Base-by-base conservation (phyloP, 805 yeast species). In the Candida broadrunensis region DNA sequence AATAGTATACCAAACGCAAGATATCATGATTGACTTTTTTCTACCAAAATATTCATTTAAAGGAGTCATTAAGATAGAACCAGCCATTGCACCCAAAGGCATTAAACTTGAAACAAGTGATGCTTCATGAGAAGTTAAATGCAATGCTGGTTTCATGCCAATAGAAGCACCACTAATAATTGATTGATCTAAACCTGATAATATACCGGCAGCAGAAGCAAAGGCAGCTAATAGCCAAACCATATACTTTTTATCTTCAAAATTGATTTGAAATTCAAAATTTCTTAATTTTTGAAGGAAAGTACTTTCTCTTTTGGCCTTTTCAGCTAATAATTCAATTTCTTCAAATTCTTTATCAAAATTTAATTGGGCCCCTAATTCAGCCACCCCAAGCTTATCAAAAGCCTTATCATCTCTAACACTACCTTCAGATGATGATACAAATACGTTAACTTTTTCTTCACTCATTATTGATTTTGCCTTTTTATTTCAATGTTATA, bases 1-100 rank as follows among this genome's bases (percentile, higher is more conserved):
- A 34, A 79, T 48, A 15, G 85, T 78, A 59, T 80, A 80, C 64
- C 77, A 70, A 31, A 80, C 46, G 67, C 83, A 78, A 3, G 85
- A 75, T 40, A 77, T 59, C 40, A 79, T 67, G 50, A 81, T 70
- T 8, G 84, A 64, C 43, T 65, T 58, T 47, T 78, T 72, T 56
- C 86, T 72, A 14, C 87, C 86, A 34, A 78, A 61, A 41, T 41
- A 56, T 51, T 77, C 80, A 52, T 73, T 78, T 46, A 77, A 58
- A 3, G 85, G 85, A 2, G 84, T 71, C 70, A 81, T 69, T 42
- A 78, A 52, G 30, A 81, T 63, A 42, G 83, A 75, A 36, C 88
- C 87, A 21, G 74, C 73, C 59, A 81, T 73, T 25, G 84, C 86
- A 48, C 86, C 87, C 35, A 81, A 60, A n/a, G 87, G 86, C 83